Conservation (phyloP, 1,284 basidiomycete genomes). For the Neonothopanus nambi region DNA sequence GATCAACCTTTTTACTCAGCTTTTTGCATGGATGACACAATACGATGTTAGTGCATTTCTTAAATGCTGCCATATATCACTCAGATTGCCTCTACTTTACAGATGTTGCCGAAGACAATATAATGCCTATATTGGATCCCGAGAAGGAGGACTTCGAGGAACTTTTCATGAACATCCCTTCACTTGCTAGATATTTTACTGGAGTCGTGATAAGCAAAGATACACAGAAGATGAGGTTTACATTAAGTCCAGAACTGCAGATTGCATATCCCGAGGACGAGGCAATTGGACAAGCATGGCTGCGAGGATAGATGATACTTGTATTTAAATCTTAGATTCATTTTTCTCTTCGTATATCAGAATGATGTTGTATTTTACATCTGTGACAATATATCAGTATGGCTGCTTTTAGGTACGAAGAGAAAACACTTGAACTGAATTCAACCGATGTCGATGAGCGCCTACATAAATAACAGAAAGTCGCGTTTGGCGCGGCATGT, state of each 20-base stretch:
- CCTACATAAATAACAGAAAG: too few species aligned
- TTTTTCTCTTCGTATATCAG: too few species aligned
- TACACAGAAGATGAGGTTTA: constrained; percentile 9
- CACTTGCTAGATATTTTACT: constrained; percentile 35
- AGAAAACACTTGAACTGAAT: too few species aligned
- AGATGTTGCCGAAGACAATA: constrained; percentile 47
- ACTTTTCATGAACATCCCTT: constrained; percentile 24
- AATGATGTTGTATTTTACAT: too few species aligned
- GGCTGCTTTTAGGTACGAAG: too few species aligned
- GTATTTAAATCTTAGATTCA: too few species aligned
- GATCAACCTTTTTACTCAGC: constrained; percentile 56
- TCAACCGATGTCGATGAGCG: too few species aligned
- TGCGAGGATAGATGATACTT: background rate
- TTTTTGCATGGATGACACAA: constrained; percentile 37
- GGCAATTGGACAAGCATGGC: constrained; percentile 16
- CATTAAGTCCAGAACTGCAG: constrained; percentile 16
- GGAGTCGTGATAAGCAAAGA: constrained; percentile 23
- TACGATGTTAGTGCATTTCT: constrained; percentile 38
- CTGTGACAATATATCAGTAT: too few species aligned
- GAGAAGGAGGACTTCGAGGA: constrained; percentile 21
- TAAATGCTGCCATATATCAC: background rate
- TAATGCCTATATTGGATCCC: constrained; percentile 28
- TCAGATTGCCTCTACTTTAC: background rate
- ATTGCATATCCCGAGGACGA: constrained; percentile 23
- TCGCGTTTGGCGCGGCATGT: too few species aligned